Evolutionary conservation across 768 basidiomycete species (phyloP).

Genomic region (Dendrothele bispora): DNA sequence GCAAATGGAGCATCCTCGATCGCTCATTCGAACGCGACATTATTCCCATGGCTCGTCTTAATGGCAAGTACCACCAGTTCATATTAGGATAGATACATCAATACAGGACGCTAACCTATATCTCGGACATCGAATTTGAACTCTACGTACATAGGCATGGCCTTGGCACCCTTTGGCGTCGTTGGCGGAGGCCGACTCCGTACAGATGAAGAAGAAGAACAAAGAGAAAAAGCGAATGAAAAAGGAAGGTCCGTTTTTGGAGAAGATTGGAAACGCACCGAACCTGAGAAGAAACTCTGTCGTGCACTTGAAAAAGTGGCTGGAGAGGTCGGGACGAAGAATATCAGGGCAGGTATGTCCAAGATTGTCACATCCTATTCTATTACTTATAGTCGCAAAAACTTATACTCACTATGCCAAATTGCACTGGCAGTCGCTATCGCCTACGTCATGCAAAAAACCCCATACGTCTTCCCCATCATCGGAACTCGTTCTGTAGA

Average conservation of each 20-base stretch:
- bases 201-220: constrained; percentile 29
- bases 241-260: constrained; percentile 22
- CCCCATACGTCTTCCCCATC: too few species aligned
- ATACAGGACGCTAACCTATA: too few species aligned
- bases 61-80: constrained; percentile 28
- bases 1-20: constrained; percentile 31
- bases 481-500: too few species aligned
- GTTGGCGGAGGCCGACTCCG: constrained; percentile 27
- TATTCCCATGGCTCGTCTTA: constrained; percentile 33
- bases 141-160: too few species aligned
- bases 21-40: constrained; percentile 49
- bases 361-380: too few species aligned
- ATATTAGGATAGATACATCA: too few species aligned
- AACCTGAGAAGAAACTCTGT: constrained; percentile 41
- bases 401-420: too few species aligned
- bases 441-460: too few species aligned
- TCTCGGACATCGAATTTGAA: too few species aligned
- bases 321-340: constrained; percentile 45
- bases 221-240: constrained; percentile 30
- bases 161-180: too few species aligned
- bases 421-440: too few species aligned
- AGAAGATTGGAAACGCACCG: constrained; percentile 55
- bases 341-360: constrained; percentile 49
- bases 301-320: constrained; percentile 51
- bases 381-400: too few species aligned